These are phyloP conservation scores for Platanthera zijinensis DNA, from an alignment of 106 monocot species.

Conservation along the genomic window DNA sequence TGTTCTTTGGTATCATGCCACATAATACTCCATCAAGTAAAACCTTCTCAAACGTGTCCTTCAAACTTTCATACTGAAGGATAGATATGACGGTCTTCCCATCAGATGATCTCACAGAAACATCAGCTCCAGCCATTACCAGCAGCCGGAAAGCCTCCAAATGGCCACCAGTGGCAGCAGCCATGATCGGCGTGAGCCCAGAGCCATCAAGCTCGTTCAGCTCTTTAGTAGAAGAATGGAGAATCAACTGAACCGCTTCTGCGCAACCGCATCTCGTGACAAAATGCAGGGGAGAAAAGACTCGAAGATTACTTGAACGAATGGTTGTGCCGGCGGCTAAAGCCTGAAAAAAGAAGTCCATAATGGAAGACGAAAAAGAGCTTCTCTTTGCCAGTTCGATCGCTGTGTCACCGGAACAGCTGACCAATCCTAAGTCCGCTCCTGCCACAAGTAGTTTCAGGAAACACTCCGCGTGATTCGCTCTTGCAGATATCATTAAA, in stretches of 20 bases:
- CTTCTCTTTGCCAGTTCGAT: slow-evolving; percentile 30
- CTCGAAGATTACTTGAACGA: slow-evolving; percentile 25
- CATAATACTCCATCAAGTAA: slow-evolving; percentile 37
- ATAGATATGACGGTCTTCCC: slow-evolving; percentile 34
- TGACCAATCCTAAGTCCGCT: slow-evolving; percentile 40
- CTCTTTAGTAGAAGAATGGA: slow-evolving; percentile 20
- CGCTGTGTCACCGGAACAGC: slow-evolving; percentile 30
- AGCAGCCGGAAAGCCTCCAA: slow-evolving; percentile 41
- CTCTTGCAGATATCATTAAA: slow-evolving; percentile 43
- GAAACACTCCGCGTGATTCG: slow-evolving; percentile 33
- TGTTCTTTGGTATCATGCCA: slow-evolving; percentile 12
- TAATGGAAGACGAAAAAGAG: slow-evolving; percentile 26
- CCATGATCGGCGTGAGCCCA: slow-evolving; percentile 48
- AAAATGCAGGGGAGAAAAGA: slow-evolving; percentile 53
- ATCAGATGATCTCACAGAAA: slow-evolving; percentile 17
- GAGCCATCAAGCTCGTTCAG: slow-evolving; percentile 34
- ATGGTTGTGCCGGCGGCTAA: slow-evolving; percentile 20
- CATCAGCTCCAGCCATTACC: slow-evolving; percentile 57
- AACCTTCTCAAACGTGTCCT: slow-evolving; percentile 31
- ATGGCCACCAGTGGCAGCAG: slow-evolving; percentile 30
- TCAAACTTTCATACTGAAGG: slow-evolving; percentile 8
- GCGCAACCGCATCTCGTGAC: slow-evolving; percentile 20
- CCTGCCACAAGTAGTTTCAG: slow-evolving; percentile 28
- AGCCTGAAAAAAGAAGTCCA: slow-evolving; percentile 27
- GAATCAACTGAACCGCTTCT: slow-evolving; percentile 40